phyloP scores from a whole-genome alignment of 2,329 filamentous ascomycete genomes.

The Cordyceps farinosa region DNA sequence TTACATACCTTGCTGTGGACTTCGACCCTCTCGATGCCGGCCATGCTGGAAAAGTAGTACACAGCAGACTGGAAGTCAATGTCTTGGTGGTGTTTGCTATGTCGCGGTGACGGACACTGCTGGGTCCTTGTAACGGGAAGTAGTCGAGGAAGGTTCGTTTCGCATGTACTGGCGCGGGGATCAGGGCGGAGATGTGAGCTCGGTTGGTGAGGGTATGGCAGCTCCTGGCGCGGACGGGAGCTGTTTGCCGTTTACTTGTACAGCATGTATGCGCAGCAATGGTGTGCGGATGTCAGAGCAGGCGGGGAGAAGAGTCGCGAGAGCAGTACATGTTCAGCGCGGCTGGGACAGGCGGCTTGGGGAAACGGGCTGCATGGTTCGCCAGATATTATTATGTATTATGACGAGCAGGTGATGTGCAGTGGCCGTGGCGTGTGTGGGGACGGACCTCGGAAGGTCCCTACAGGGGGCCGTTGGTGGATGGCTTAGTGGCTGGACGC shows the following conservation, averaged over 20 bases:
- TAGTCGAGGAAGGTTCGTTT: neutral
- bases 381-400: neutral
- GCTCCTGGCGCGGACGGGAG: neutral
- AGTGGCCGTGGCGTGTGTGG: neutral
- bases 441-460: conserved; percentile 4
- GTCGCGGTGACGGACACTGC: neutral
- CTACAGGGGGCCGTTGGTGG: neutral
- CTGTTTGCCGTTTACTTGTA: neutral
- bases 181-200: neutral
- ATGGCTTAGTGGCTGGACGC: neutral
- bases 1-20: conserved; percentile 85
- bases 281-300: neutral
- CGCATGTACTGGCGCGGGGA: neutral
- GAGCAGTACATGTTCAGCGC: neutral
- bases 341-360: neutral
- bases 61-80: neutral
- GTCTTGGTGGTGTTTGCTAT: neutral
- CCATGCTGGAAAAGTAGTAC: conserved; percentile 54
- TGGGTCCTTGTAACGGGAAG: neutral
- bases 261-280: neutral
- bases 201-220: neutral
- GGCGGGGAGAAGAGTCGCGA: neutral
- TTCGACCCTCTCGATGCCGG: conserved; percentile 92
- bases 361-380: neutral
- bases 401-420: conserved; percentile 1